Conservation (phyloP, 805 yeast species). For the Starmerella stigmatis region DNA sequence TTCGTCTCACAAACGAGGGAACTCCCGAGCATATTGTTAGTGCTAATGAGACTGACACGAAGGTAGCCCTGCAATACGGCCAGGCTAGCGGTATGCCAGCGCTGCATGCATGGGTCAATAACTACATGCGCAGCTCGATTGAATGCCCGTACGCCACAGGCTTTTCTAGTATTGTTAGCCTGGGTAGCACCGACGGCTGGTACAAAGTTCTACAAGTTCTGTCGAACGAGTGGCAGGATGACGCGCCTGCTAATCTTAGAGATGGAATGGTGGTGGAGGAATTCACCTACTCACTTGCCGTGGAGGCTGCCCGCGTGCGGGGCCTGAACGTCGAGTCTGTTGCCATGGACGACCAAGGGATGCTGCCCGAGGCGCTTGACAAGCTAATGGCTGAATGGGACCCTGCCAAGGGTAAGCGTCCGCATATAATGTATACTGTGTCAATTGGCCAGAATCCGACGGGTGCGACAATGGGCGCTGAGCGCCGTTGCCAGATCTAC, state of each 20-base stretch:
- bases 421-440: slow-evolving; percentile 47
- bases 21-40: slow-evolving; percentile 7
- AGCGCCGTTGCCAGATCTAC: slow-evolving; percentile 50
- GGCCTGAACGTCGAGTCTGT: slow-evolving; percentile 57
- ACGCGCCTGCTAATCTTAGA: slow-evolving; percentile 30
- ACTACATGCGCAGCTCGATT: slow-evolving; percentile 37
- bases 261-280: slow-evolving; percentile 68
- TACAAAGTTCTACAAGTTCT: slow-evolving; percentile 24
- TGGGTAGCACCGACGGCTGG: slow-evolving; percentile 27
- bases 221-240: slow-evolving; percentile 24
- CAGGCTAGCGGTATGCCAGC: slow-evolving; percentile 72
- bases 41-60: slow-evolving; percentile 32
- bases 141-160: slow-evolving; percentile 24
- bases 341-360: slow-evolving; percentile 54
- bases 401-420: slow-evolving; percentile 31
- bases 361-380: slow-evolving; percentile 38
- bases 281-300: slow-evolving; percentile 63
- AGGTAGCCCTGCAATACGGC: slow-evolving; percentile 84
- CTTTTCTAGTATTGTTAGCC: slow-evolving; percentile 18
- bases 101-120: slow-evolving; percentile 53
- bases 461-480: slow-evolving; percentile 52
- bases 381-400: slow-evolving; percentile 42
- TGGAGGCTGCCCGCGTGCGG: slow-evolving; percentile 55
- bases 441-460: slow-evolving; percentile 83
- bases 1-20: background rate